Evolutionary conservation across 2,329 filamentous ascomycete genomes (phyloP).

Genomic region (Chaetomium strumarium): DNA sequence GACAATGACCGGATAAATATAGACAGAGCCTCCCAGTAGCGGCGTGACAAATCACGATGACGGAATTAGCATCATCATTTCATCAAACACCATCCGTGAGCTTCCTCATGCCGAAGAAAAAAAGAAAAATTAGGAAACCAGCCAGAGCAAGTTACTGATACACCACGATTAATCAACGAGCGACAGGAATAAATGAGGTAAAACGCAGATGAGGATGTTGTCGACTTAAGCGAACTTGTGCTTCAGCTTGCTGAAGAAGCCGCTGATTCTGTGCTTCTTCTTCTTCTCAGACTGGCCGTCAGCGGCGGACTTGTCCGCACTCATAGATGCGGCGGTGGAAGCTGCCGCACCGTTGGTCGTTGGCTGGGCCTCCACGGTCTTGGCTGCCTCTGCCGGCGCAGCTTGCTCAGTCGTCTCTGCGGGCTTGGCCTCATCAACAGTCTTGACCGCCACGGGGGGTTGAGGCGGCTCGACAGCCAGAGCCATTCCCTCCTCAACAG

Average conservation of each 20-base stretch:
- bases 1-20: background rate
- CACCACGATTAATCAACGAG: background rate
- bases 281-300: slow-evolving; percentile 48
- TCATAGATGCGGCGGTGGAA: slow-evolving; percentile 16
- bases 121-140: no score
- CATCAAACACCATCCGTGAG: background rate
- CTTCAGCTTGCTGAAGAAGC: slow-evolving; percentile 55
- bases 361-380: slow-evolving; percentile 6
- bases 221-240: slow-evolving; percentile 33
- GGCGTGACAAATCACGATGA: background rate
- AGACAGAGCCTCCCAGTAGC: background rate
- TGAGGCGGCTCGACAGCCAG: slow-evolving; percentile 62
- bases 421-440: slow-evolving; percentile 33
- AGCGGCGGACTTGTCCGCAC: slow-evolving; percentile 23
- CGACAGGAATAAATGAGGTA: background rate
- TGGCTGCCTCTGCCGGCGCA: slow-evolving; percentile 9
- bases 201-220: background rate
- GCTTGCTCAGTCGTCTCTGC: slow-evolving; percentile 2
- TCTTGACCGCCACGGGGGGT: slow-evolving; percentile 35
- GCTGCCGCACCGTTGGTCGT: slow-evolving; percentile 20
- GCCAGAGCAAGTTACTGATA: background rate
- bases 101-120: background rate
- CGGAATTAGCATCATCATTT: background rate
- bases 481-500: slow-evolving; percentile 12
- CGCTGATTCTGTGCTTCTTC: slow-evolving; percentile 60